Percentiles rank a stretch among this genome's conserved stretches.
Conservation (phyloP, 352 stramenopile species). For the Phytophthora citrophthora region DNA sequence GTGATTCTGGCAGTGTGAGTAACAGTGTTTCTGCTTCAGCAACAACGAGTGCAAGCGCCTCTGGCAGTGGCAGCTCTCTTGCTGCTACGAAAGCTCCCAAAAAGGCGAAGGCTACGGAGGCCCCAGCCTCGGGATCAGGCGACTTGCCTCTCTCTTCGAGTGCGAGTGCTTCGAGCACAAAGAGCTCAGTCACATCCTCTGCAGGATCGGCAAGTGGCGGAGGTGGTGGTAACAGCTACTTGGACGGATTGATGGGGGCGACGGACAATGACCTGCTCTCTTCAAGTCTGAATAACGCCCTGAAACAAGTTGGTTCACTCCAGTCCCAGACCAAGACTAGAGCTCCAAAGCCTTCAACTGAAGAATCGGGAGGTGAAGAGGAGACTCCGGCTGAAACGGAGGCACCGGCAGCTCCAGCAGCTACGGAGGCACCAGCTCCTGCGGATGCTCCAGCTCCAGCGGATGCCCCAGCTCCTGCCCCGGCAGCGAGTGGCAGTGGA, state of each 20-base stretch:
- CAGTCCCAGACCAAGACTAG: background rate
- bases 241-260: conserved; percentile 1
- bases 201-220: background rate
- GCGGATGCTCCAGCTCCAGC: background rate
- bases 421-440: background rate
- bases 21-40: background rate
- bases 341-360: background rate
- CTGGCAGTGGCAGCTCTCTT: background rate
- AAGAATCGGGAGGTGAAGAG: background rate
- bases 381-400: conserved; percentile 1
- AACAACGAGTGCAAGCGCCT: background rate
- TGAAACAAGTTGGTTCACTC: background rate
- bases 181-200: background rate
- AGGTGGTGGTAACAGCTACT: background rate
- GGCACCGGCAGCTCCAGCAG: background rate
- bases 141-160: conserved; percentile 4
- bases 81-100: background rate
- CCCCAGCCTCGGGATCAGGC: background rate
- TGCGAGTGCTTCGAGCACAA: background rate
- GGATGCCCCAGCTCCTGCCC: background rate
- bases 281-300: conserved; percentile 4
- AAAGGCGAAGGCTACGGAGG: background rate
- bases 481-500: background rate
- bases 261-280: conserved; percentile 14
- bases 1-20: background rate